These are phyloP conservation scores for Euclidium syriacum DNA, from an alignment of 345 rosid species.

Conservation along the genomic window DNA sequence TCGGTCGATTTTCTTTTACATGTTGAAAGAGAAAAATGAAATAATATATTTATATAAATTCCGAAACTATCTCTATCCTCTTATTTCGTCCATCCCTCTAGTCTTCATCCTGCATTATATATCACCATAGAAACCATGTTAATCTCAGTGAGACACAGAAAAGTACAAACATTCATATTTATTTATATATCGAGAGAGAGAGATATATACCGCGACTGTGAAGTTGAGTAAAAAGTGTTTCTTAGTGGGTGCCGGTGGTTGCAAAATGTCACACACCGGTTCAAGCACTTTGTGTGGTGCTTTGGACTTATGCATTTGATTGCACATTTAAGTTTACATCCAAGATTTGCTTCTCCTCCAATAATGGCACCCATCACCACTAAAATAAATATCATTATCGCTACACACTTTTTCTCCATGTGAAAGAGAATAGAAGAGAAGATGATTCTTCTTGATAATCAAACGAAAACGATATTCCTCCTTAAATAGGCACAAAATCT, in stretches of 20 bases:
- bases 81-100: neutral
- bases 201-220: neutral
- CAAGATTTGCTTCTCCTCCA: neutral
- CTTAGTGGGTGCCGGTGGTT: neutral
- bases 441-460: no score
- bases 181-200: neutral
- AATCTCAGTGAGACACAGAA: neutral
- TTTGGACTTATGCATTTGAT: neutral
- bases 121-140: constrained; percentile 1
- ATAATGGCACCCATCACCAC: neutral
- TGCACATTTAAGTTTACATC: neutral
- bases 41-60: neutral
- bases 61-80: neutral
- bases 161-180: neutral
- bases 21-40: neutral
- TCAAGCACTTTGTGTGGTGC: neutral
- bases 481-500: no score
- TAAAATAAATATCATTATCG: neutral
- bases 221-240: neutral
- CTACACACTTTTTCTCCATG: constrained; percentile 3
- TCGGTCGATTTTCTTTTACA: neutral
- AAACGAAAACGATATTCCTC: no score
- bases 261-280: neutral
- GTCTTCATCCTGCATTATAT: neutral
- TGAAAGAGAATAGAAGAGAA: no score